Evolutionary conservation across 352 stramenopile genomes (phyloP).

Genomic region (Pythium aristosporum): DNA sequence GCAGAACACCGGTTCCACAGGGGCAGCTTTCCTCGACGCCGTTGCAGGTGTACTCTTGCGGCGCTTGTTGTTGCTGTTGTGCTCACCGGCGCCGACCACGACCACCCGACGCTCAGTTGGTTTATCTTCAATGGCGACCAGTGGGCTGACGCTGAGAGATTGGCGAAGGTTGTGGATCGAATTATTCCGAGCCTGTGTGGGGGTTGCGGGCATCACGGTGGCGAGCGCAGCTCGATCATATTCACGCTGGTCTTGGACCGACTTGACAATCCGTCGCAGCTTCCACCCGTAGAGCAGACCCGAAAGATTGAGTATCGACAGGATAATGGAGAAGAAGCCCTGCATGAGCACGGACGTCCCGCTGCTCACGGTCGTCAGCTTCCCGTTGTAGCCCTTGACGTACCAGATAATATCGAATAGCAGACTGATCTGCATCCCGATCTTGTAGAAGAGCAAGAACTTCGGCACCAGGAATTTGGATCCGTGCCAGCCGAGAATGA

Average conservation of each 20-base stretch:
- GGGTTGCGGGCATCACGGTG: constrained; percentile 66
- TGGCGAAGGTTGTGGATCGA: constrained; percentile 42
- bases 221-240: constrained; percentile 75
- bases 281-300: constrained; percentile 88
- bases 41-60: constrained; percentile 28
- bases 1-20: constrained; percentile 39
- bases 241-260: constrained; percentile 77
- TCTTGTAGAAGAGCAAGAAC: constrained; percentile 88
- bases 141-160: constrained; percentile 59
- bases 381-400: constrained; percentile 84
- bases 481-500: constrained; percentile 87
- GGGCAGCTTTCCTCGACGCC: constrained; percentile 21
- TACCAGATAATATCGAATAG: constrained; percentile 88
- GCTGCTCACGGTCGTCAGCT: constrained; percentile 70
- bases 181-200: constrained; percentile 18
- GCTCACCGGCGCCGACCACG: constrained; percentile 33
- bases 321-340: constrained; percentile 79
- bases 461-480: constrained; percentile 86
- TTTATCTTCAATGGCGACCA: constrained; percentile 37
- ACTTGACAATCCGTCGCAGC: constrained; percentile 83
- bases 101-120: constrained; percentile 44
- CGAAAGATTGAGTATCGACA: constrained; percentile 76
- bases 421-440: constrained; percentile 86
- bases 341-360: constrained; percentile 85
- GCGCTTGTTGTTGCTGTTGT: constrained; percentile 21